phyloP scores from a whole-genome alignment of 192 early-diverging fungal species.

The Coemansia reversa region DNA sequence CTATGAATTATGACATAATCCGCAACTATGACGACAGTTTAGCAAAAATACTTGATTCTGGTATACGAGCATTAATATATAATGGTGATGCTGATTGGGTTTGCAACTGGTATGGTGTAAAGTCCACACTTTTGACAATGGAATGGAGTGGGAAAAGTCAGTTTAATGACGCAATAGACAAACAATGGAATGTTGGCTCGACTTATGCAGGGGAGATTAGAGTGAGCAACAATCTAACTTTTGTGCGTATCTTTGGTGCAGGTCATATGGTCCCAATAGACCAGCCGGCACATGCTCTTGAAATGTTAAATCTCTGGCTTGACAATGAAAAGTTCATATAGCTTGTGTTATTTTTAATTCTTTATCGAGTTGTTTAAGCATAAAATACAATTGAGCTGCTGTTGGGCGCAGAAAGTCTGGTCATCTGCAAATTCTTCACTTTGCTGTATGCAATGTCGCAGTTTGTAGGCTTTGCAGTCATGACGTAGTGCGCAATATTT shows the following conservation, averaged over 20 bases:
- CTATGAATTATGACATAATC: constrained; percentile 76
- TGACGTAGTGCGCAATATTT: no score
- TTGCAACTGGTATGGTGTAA: constrained; percentile 84
- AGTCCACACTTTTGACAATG: constrained; percentile 75
- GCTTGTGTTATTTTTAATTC: no score
- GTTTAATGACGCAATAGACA: constrained; percentile 70
- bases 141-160: constrained; percentile 75
- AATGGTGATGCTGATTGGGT: constrained; percentile 89
- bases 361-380: no score
- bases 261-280: constrained; percentile 91
- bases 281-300: constrained; percentile 71
- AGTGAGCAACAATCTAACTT: constrained; percentile 65
- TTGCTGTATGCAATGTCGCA: no score
- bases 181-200: constrained; percentile 66
- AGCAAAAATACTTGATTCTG: constrained; percentile 65
- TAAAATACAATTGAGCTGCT: neutral
- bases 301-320: constrained; percentile 85
- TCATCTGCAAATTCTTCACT: no score
- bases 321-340: no score
- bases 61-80: constrained; percentile 81
- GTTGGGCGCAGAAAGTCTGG: no score
- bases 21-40: constrained; percentile 63
- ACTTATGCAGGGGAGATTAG: constrained; percentile 63
- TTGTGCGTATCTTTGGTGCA: constrained; percentile 77
- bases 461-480: no score